A percentile compares a stretch with the other conserved stretches of the same genome.
phyloP scores from a whole-genome alignment of 164 flowering plant genomes.

The Magnolia sinica region DNA sequence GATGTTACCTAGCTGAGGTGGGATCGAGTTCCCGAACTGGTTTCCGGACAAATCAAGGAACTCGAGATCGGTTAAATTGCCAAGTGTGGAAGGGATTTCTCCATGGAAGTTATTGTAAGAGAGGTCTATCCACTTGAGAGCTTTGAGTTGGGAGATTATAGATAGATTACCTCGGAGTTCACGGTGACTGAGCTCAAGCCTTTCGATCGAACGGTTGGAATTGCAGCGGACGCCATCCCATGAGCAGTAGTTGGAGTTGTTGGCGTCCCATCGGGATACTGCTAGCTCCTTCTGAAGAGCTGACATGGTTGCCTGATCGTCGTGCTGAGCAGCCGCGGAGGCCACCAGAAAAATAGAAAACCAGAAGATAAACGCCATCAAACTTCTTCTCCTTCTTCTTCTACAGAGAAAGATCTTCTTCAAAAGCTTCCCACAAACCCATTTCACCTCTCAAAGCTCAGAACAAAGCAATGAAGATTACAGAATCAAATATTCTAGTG shows the following conservation, averaged over 20 bases:
- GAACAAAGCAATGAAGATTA: not conserved
- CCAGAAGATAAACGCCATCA: conserved; percentile 29
- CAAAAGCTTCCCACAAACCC: not conserved
- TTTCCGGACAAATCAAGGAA: conserved; percentile 84
- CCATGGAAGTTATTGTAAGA: conserved; percentile 71
- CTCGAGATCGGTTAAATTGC: conserved; percentile 62
- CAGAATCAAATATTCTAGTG: no score
- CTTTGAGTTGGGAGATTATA: conserved; percentile 64
- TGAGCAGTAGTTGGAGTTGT: conserved; percentile 57
- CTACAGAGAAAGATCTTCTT: not conserved
- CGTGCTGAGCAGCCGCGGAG: conserved; percentile 44
- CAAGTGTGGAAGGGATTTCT: conserved; percentile 59
- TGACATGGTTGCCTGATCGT: conserved; percentile 48
- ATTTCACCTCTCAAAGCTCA: not conserved
- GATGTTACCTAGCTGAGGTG: conserved; percentile 57
- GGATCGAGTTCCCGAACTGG: conserved; percentile 59
- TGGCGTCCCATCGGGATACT: conserved; percentile 53
- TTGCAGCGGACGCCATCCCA: conserved; percentile 71
- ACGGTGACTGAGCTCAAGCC: conserved; percentile 60
- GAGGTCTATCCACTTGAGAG: conserved; percentile 74
- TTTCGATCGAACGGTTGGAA: conserved; percentile 55
- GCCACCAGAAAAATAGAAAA: conserved; percentile 32
- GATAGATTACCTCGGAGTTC: conserved; percentile 74
- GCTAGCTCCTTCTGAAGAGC: conserved; percentile 63
- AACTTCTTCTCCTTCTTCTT: not conserved